phyloP scores from a whole-genome alignment of 345 rosid genomes.

The Dimocarpus longan region DNA sequence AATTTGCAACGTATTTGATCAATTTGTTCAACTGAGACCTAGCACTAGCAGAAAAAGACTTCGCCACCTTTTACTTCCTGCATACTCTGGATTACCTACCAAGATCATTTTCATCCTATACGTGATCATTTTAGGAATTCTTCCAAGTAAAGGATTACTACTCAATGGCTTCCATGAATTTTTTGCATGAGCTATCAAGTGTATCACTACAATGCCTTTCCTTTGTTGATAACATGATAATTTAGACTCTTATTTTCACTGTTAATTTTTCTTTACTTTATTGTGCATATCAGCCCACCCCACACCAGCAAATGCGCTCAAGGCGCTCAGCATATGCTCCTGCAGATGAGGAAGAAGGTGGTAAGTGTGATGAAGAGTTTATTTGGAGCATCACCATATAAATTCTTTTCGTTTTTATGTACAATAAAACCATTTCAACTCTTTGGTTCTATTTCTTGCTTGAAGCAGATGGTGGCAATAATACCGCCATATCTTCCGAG shows the following conservation, averaged over 20 bases:
- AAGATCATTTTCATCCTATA: neutral
- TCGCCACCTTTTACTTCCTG: neutral
- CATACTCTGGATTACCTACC: neutral
- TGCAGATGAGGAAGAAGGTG: slow-evolving; percentile 61
- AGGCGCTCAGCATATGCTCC: slow-evolving; percentile 82
- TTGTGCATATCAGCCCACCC: slow-evolving; percentile 57
- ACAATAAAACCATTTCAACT: neutral
- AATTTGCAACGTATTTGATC: neutral
- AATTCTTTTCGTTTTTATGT: neutral
- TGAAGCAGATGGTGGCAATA: slow-evolving; percentile 7
- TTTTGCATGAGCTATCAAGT: neutral
- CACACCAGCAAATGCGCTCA: slow-evolving; percentile 68
- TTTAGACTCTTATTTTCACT: neutral
- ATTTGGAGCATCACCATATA: neutral
- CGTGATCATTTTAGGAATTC: neutral
- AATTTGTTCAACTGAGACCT: neutral
- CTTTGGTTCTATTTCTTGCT: neutral
- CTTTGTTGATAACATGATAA: neutral
- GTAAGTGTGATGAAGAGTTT: slow-evolving; percentile 22
- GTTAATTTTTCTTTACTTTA: neutral
- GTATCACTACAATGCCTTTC: neutral
- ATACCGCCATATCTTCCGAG: slow-evolving; percentile 5
- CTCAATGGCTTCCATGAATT: neutral
- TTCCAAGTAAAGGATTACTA: neutral
- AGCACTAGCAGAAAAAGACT: neutral